Evolutionary conservation across 352 stramenopile genomes (phyloP).

Genomic region (Globisporangium middletonii): DNA sequence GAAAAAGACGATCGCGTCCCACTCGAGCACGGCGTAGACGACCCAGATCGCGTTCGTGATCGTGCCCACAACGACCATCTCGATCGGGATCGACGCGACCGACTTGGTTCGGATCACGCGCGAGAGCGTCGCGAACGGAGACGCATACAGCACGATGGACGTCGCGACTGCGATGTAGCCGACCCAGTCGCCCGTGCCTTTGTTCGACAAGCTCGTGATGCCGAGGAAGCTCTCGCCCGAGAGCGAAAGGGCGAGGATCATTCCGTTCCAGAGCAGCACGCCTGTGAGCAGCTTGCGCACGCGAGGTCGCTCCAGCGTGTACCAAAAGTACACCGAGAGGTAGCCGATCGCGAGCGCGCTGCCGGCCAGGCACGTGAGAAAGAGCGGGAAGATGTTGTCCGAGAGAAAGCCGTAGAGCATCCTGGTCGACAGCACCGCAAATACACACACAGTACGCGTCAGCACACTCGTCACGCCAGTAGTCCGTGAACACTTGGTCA

Average conservation of each 20-base stretch:
- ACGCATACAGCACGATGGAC: slow-evolving; percentile 29
- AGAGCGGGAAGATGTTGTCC: slow-evolving; percentile 7
- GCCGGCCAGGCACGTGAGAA: slow-evolving; percentile 12
- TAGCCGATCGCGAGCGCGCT: slow-evolving; percentile 26
- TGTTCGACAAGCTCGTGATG: slow-evolving; percentile 19
- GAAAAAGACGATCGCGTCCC: slow-evolving; percentile 17
- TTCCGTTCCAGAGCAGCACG: background rate
- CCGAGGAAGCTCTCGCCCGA: slow-evolving; percentile 17
- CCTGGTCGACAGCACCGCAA: slow-evolving; percentile 7
- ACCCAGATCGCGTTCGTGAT: slow-evolving; percentile 33
- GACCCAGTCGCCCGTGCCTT: slow-evolving; percentile 21
- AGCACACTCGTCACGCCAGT: background rate
- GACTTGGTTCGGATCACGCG: slow-evolving; percentile 24
- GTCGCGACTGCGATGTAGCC: slow-evolving; percentile 23
- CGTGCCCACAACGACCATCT: slow-evolving; percentile 22
- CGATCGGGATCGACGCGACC: slow-evolving; percentile 24
- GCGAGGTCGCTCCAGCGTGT: slow-evolving; percentile 18
- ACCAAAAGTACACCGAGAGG: slow-evolving; percentile 24
- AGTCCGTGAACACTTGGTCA: background rate
- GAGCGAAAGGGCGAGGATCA: slow-evolving; percentile 3
- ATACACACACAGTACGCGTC: background rate
- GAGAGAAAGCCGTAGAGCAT: slow-evolving; percentile 14
- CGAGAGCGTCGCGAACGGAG: slow-evolving; percentile 24
- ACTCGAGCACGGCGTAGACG: slow-evolving; percentile 23
- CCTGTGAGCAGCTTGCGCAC: slow-evolving; percentile 6